Evolutionary conservation across 495 filamentous ascomycete genomes (phyloP), one percentile per base, ranked within the genome.

Genomic region (Neurospora sp.): DNA sequence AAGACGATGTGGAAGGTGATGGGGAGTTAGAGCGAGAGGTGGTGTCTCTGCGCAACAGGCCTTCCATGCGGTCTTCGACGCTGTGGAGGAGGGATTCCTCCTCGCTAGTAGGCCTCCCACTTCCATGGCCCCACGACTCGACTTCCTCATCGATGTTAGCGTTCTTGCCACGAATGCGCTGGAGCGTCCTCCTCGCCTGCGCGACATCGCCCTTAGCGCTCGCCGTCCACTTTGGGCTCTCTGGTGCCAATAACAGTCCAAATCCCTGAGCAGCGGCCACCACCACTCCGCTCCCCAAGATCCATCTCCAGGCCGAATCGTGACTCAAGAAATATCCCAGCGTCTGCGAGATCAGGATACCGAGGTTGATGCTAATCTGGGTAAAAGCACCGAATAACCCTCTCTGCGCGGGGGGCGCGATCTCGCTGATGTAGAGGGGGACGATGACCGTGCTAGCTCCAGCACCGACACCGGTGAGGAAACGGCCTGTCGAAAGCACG

Each of bases 281-380:
- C 18, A 87, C 76, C 31, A 91, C 91, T 14, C 93, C 95, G 11
- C 91, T 85, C 1, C 85, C 91, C 9, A 98, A 85, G 23, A 98
- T 94, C 79, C 92, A 85, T 39, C 96, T 84, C 96, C 96, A 99
- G 6, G 91, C 83, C 39, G 87, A 88, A 5, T 87, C 92, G 74
- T 88, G 84, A 82, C 93, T 96, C 69, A 97, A 82, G 81, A 96
- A 98, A 72, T 91, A 95, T 0, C 96, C 96, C 69, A 98, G 84
- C 0, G 90, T 84, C 79, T 98, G 96, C 0, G 94, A 90, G 38
- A 91, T 82, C 12, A 99, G 80, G 70, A 99, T 98, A 16, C 96
- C 96, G n/a, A 96, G 83, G 77, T 98, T 98, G 80, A 95, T 93
- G 84, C 93, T 94, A 75, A 99, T 87, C 78, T 99, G 96, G 4